phyloP scores from a whole-genome alignment of 148 eudicot species.

The Fagopyrum esculentum region DNA sequence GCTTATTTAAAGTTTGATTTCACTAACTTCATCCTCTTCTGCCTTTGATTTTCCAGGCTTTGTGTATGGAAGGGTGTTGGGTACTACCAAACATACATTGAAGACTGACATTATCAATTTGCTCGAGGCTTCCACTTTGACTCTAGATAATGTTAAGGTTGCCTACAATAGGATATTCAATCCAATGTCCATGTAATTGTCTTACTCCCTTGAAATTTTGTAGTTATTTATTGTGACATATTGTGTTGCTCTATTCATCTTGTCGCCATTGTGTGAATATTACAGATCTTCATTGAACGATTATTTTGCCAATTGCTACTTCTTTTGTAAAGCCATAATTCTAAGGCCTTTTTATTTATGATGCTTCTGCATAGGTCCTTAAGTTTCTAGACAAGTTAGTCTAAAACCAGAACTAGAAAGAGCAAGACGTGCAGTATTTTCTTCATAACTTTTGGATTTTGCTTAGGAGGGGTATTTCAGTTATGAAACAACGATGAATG shows the following conservation, averaged over 20 bases:
- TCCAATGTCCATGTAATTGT: conserved; percentile 40
- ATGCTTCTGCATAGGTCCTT: neutral
- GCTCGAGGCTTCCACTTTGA: conserved; percentile 48
- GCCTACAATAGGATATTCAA: conserved; percentile 31
- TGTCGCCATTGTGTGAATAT: neutral
- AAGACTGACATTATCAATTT: conserved; percentile 48
- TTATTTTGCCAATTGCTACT: neutral
- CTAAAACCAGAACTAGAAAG: neutral
- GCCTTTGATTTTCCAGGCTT: conserved; percentile 20
- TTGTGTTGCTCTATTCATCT: neutral
- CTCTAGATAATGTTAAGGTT: conserved; percentile 48
- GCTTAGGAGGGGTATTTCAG: neutral
- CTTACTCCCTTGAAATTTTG: neutral
- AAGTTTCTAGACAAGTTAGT: neutral
- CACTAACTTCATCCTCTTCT: neutral
- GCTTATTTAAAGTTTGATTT: conserved; percentile 3
- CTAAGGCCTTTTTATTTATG: neutral
- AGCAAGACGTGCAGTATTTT: neutral
- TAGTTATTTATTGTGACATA: neutral
- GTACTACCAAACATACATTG: conserved; percentile 34
- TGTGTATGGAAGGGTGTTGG: conserved; percentile 41
- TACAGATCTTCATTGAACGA: neutral
- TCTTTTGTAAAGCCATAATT: neutral
- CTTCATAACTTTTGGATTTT: neutral
- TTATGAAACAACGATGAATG: neutral